A percentile compares a stretch with the other conserved stretches of the same genome.
These are phyloP conservation scores for Thalassiosira profunda DNA, from an alignment of 108 stramenopile genomes.

Conservation along the genomic window DNA sequence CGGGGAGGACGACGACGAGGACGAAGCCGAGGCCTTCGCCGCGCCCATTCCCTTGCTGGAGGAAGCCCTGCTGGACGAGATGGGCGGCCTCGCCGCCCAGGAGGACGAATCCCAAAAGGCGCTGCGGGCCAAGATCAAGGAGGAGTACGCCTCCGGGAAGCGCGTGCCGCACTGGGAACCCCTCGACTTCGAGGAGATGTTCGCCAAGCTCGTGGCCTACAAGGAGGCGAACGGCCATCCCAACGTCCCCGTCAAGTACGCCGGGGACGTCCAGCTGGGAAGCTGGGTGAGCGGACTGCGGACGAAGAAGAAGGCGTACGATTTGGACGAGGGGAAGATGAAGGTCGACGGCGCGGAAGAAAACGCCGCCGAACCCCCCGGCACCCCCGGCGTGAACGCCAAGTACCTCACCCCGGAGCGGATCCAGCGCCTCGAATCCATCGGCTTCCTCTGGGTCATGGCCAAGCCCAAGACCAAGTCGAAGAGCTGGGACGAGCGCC, in stretches of 20 bases:
- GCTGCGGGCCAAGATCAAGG: not conserved
- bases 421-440: slow-evolving; percentile 55
- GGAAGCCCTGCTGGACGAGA: not conserved
- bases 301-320: slow-evolving; percentile 8
- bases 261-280: slow-evolving; percentile 43
- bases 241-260: slow-evolving; percentile 37
- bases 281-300: slow-evolving; percentile 44
- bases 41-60: slow-evolving; percentile 1
- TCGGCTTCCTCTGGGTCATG: slow-evolving; percentile 78
- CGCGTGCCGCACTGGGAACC: not conserved
- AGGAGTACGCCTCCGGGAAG: too few species aligned
- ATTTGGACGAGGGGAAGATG: not conserved
- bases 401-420: slow-evolving; percentile 66
- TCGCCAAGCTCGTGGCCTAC: slow-evolving; percentile 41
- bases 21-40: not conserved
- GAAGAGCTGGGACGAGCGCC: too few species aligned
- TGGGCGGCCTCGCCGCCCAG: not conserved
- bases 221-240: slow-evolving; percentile 34
- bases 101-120: not conserved
- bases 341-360: not conserved
- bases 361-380: not conserved
- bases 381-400: not conserved
- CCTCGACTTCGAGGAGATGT: slow-evolving; percentile 32
- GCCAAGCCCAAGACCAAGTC: too few species aligned
- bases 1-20: too few species aligned